Evolutionary conservation across 1,139 yeast genomes (phyloP).

Genomic region (Yamadazyma buinensis): DNA sequence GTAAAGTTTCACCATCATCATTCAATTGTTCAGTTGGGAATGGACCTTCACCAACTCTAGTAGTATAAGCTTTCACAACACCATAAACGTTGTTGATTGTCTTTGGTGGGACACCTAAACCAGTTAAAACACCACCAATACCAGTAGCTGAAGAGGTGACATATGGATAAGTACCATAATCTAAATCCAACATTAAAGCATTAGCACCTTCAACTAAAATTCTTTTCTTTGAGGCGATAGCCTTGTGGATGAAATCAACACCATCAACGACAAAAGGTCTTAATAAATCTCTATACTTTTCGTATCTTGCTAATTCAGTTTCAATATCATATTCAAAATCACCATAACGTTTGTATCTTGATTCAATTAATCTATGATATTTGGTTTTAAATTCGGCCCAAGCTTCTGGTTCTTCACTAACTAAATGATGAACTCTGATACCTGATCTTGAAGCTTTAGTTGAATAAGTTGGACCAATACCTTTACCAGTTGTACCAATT

Average conservation of each 20-base stretch:
- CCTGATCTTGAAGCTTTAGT: conserved; percentile 98
- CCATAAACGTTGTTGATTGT: conserved; percentile 80
- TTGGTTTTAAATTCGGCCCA: conserved; percentile 88
- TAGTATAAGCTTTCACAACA: conserved; percentile 97
- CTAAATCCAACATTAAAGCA: conserved; percentile 95
- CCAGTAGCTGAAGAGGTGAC: conserved; percentile 96
- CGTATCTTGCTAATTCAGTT: conserved; percentile 74
- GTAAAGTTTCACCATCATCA: conserved; percentile 80
- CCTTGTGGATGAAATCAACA: conserved; percentile 83
- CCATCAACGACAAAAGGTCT: conserved; percentile 94
- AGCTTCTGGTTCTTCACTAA: conserved; percentile 81
- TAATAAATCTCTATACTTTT: conserved; percentile 65
- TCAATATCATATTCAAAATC: conserved; percentile 85
- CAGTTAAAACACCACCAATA: conserved; percentile 97
- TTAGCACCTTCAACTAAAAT: conserved; percentile 97
- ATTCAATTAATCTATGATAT: conserved; percentile 70
- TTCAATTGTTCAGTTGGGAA: conserved; percentile 98
- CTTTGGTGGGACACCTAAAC: conserved; percentile 91
- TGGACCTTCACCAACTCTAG: conserved; percentile 99
- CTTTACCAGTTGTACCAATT: conserved; percentile 98
- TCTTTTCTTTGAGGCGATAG: conserved; percentile 73
- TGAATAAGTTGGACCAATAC: conserved; percentile 97
- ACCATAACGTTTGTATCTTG: conserved; percentile 89
- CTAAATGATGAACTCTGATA: conserved; percentile 92
- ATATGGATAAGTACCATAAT: conserved; percentile 97